These are phyloP conservation scores for Lagerstroemia speciosa DNA, from an alignment of 345 rosid genomes.

Conservation along the genomic window DNA sequence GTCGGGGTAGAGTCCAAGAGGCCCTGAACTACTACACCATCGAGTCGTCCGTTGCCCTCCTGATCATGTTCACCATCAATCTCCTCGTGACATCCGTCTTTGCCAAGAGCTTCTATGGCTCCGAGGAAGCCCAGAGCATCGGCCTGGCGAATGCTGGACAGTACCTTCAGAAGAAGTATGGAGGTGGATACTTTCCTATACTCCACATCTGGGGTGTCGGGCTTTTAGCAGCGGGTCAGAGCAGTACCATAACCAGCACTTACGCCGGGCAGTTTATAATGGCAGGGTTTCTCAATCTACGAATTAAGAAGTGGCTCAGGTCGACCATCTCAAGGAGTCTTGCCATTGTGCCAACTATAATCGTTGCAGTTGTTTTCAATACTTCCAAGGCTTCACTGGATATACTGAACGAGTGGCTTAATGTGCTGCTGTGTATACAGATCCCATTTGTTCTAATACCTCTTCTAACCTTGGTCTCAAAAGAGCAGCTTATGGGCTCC, in stretches of 20 bases:
- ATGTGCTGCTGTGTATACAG: conserved; percentile 91
- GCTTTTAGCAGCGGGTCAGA: conserved; percentile 88
- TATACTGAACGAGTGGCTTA: conserved; percentile 88
- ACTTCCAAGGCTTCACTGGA: conserved; percentile 79
- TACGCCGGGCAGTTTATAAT: conserved; percentile 96
- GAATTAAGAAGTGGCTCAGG: conserved; percentile 81
- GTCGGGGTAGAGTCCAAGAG: conserved; percentile 66
- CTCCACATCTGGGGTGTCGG: conserved; percentile 96
- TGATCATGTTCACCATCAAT: conserved; percentile 67
- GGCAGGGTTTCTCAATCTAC: conserved; percentile 89
- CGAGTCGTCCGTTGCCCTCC: conserved; percentile 74
- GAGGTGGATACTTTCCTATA: conserved; percentile 80
- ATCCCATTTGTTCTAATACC: conserved; percentile 94
- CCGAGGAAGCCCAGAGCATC: conserved; percentile 55
- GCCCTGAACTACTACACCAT: conserved; percentile 80
- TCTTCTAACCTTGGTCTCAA: conserved; percentile 78
- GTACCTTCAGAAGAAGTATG: conserved; percentile 73
- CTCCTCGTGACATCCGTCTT: conserved; percentile 83
- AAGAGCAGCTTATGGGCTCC: conserved; percentile 74
- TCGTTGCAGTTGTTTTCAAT: conserved; percentile 67
- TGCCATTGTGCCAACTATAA: conserved; percentile 83
- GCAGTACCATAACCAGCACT: conserved; percentile 93
- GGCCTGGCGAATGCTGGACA: conserved; percentile 88
- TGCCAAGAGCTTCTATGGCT: conserved; percentile 81
- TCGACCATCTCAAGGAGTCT: conserved; percentile 79